A percentile compares a stretch with the other conserved stretches of the same genome.
These are phyloP conservation scores for Moesziomyces antarcticus DNA, from an alignment of 1,284 basidiomycete species.

Conservation along the genomic window DNA sequence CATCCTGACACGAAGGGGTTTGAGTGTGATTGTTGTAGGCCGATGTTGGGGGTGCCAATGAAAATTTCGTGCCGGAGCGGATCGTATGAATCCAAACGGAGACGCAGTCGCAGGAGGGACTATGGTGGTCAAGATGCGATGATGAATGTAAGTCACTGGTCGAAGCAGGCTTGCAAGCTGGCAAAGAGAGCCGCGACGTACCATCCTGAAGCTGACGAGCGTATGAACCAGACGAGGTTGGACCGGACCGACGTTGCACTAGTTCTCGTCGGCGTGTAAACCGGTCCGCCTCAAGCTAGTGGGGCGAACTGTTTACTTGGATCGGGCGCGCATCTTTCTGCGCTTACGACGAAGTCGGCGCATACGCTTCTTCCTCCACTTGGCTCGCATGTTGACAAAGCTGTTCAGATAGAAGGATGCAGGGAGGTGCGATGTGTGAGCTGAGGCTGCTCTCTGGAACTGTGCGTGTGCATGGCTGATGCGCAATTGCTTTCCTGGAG, in stretches of 20 bases:
- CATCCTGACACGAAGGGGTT: conserved; percentile 13
- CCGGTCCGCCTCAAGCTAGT: conserved; percentile 7
- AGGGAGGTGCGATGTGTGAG: conserved; percentile 24
- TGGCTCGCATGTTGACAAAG: conserved; percentile 63
- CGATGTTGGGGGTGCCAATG: conserved; percentile 23
- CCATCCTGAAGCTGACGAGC: conserved; percentile 33
- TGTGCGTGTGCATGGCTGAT: not conserved
- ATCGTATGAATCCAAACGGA: conserved; percentile 5
- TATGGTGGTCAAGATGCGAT: not conserved
- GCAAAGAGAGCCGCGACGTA: conserved; percentile 8
- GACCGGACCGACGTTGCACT: conserved; percentile 27
- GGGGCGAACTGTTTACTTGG: conserved; percentile 58
- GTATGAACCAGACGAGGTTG: conserved; percentile 10
- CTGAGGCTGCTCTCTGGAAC: not conserved
- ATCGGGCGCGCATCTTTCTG: conserved; percentile 67
- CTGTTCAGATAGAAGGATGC: conserved; percentile 12
- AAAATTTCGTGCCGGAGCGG: conserved; percentile 24
- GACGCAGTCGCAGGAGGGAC: conserved; percentile 21
- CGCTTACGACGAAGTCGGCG: conserved; percentile 66
- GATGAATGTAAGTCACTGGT: not conserved
- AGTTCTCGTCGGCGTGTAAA: conserved; percentile 25
- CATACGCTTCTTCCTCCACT: conserved; percentile 67
- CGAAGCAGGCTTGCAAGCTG: not conserved
- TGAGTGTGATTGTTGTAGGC: conserved; percentile 30
- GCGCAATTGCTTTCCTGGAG: conserved; percentile 8